phyloP scores from a whole-genome alignment of 2,329 filamentous ascomycete genomes.

The Venturia pyrina region DNA sequence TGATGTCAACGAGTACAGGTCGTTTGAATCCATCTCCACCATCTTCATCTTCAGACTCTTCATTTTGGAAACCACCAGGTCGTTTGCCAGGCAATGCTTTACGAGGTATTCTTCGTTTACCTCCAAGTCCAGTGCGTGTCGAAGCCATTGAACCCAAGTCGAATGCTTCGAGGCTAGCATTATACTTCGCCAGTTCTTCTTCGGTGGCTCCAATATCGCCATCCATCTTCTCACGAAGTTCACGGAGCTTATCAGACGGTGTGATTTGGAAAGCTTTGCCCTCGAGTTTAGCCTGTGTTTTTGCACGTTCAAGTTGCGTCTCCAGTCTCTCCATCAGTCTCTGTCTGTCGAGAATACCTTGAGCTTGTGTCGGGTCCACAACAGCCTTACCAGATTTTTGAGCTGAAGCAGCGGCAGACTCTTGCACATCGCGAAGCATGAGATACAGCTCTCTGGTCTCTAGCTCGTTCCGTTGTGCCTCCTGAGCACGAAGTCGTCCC shows the following conservation, averaged over 20 bases:
- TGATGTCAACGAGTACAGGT: constrained; percentile 64
- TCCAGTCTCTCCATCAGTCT: constrained; percentile 87
- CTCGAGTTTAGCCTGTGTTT: constrained; percentile 95
- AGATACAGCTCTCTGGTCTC: constrained; percentile 95
- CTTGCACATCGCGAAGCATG: constrained; percentile 95
- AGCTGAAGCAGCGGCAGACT: constrained; percentile 86
- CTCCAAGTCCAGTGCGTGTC: constrained; percentile 2
- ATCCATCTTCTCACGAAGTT: constrained; percentile 93
- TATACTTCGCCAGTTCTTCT: constrained; percentile 30
- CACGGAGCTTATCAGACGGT: constrained; percentile 84
- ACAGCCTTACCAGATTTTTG: neutral
- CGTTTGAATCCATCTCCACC: constrained; percentile 53
- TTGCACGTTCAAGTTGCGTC: constrained; percentile 90
- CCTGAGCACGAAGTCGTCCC: constrained; percentile 76
- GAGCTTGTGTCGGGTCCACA: constrained; percentile 62
- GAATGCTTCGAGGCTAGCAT: constrained; percentile 21
- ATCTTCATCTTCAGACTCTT: constrained; percentile 24
- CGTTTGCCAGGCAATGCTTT: constrained; percentile 19
- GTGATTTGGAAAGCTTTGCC: constrained; percentile 84
- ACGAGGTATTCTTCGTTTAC: constrained; percentile 15
- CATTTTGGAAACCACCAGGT: neutral
- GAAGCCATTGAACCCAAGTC: constrained; percentile 37
- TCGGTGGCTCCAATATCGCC: constrained; percentile 40
- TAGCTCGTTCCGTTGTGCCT: constrained; percentile 87
- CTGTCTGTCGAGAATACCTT: constrained; percentile 88